Percentiles rank a stretch among this genome's conserved stretches.
These are phyloP conservation scores for Melaleuca alternifolia DNA, from an alignment of 345 rosid genomes.

Conservation along the genomic window DNA sequence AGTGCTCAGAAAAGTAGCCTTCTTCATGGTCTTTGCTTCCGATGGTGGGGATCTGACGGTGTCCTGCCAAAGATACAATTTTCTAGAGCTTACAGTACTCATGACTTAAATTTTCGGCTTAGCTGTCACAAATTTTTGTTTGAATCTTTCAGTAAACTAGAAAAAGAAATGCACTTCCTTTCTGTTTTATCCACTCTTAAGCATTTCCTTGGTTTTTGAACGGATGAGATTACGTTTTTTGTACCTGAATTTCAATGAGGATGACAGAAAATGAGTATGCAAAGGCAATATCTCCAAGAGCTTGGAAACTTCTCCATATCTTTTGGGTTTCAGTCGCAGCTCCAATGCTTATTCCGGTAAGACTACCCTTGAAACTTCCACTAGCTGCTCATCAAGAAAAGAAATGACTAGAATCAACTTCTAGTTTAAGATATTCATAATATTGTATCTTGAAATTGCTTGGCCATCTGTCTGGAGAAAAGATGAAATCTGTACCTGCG, in stretches of 20 bases:
- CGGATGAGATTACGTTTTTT: not conserved
- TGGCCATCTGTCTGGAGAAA: not conserved
- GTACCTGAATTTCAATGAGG: constrained; percentile 80
- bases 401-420: not conserved
- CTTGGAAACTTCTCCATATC: constrained; percentile 73
- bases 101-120: not conserved
- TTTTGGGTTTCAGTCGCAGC: constrained; percentile 56
- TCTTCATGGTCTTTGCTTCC: constrained; percentile 44
- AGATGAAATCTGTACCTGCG: constrained; percentile 6
- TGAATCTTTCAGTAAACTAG: not conserved
- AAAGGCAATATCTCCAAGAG: constrained; percentile 83
- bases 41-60: constrained; percentile 38
- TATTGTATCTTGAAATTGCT: not conserved
- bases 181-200: not conserved
- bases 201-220: not conserved
- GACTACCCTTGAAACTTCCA: constrained; percentile 52
- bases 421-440: not conserved
- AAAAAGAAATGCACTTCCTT: not conserved
- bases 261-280: constrained; percentile 72
- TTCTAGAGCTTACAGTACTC: not conserved
- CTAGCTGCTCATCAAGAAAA: constrained; percentile 15
- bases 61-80: constrained; percentile 12
- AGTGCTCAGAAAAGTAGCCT: constrained; percentile 31
- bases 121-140: not conserved
- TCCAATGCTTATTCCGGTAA: constrained; percentile 64